phyloP scores from a whole-genome alignment of 306 rosid genomes.

The Trichosanthes cucumerina region DNA sequence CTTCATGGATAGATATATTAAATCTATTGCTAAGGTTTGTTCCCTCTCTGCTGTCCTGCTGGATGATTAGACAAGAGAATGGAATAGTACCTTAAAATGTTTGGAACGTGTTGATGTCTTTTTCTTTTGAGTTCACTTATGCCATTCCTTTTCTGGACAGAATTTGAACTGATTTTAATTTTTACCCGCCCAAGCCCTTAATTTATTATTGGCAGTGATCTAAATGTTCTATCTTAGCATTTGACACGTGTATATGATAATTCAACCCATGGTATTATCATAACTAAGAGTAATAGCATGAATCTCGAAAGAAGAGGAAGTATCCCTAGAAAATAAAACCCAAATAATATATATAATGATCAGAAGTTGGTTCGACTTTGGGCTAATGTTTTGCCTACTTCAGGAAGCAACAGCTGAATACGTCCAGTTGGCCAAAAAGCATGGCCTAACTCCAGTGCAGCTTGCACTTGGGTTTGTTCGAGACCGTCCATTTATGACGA shows the following conservation, averaged over 20 bases:
- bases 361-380: not conserved
- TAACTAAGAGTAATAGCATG: not conserved
- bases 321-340: not conserved
- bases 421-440: constrained; percentile 56
- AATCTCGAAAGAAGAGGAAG: not conserved
- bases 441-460: constrained; percentile 57
- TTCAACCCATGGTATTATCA: not conserved
- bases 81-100: not conserved
- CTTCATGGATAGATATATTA: constrained; percentile 83
- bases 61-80: not conserved
- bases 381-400: constrained; percentile 10
- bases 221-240: not conserved
- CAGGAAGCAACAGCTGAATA: constrained; percentile 71
- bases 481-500: constrained; percentile 81
- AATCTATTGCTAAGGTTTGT: constrained; percentile 60
- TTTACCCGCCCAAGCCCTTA: not conserved
- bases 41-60: not conserved
- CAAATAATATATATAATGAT: not conserved
- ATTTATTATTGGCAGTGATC: not conserved
- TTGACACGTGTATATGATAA: not conserved
- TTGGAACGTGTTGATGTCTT: not conserved
- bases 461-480: constrained; percentile 82
- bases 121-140: not conserved
- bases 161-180: not conserved
- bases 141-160: not conserved